Conservation (phyloP, 129 eudicot genomes). For the Lactuca sativa region DNA sequence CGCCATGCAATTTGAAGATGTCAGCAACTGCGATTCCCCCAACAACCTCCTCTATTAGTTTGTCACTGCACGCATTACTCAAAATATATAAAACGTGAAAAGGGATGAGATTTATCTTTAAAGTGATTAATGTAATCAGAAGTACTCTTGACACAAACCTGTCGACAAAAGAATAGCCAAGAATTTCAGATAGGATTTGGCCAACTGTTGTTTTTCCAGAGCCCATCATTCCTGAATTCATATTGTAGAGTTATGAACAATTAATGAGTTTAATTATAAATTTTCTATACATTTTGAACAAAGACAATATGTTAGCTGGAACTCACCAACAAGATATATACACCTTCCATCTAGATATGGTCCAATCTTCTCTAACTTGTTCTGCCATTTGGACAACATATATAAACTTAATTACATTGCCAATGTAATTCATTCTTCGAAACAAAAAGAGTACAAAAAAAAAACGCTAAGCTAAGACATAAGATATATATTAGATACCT, state of each 20-base stretch:
- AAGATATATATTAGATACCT: conserved; percentile 36
- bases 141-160: conserved; percentile 33
- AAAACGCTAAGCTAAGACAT: no score
- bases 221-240: conserved; percentile 80
- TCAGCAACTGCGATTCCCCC: conserved; percentile 58
- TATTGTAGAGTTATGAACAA: background rate
- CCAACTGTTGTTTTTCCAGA: conserved; percentile 84
- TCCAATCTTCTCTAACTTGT: conserved; percentile 52
- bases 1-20: conserved; percentile 57
- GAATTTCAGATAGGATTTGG: conserved; percentile 51
- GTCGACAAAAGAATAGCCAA: conserved; percentile 69
- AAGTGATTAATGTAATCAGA: background rate
- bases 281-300: background rate
- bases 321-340: conserved; percentile 74
- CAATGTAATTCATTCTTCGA: background rate
- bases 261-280: background rate
- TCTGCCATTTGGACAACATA: conserved; percentile 46
- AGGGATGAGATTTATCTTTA: background rate
- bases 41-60: conserved; percentile 45
- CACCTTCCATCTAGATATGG: conserved; percentile 54
- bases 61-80: conserved; percentile 43
- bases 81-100: background rate
- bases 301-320: conserved; percentile 6
- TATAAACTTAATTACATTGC: background rate
- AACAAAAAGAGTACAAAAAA: no score